phyloP scores from a whole-genome alignment of 306 rosid species.

The Echinosophora koreensis region DNA sequence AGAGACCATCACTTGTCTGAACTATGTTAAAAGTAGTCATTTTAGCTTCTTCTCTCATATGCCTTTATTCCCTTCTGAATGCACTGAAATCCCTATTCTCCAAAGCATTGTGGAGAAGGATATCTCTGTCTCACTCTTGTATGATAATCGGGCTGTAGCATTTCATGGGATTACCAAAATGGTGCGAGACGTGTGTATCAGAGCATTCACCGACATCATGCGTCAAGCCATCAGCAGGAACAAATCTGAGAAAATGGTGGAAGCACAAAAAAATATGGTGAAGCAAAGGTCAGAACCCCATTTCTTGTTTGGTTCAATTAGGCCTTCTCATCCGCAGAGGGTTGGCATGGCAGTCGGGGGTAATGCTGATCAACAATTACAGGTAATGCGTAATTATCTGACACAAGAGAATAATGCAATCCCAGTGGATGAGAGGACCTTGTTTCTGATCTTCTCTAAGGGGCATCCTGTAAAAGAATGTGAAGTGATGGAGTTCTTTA shows the following conservation, averaged over 20 bases:
- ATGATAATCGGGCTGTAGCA: constrained; percentile 29
- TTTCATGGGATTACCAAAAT: constrained; percentile 44
- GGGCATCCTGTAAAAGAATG: constrained; percentile 67
- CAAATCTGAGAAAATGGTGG: constrained; percentile 21
- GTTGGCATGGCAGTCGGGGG: background rate
- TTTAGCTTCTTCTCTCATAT: background rate
- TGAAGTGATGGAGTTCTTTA: constrained; percentile 68
- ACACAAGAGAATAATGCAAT: background rate
- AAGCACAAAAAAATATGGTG: constrained; percentile 19
- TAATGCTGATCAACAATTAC: no score
- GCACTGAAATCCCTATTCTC: constrained; percentile 54
- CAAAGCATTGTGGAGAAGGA: constrained; percentile 59
- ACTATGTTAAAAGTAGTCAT: constrained; percentile 7
- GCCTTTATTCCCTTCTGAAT: background rate
- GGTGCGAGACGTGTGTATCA: constrained; percentile 50
- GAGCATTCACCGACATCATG: constrained; percentile 65
- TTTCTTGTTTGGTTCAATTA: constrained; percentile 39
- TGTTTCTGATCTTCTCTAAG: constrained; percentile 81
- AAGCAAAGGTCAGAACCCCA: background rate
- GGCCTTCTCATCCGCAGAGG: background rate
- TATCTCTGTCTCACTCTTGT: constrained; percentile 47
- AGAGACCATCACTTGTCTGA: constrained; percentile 62
- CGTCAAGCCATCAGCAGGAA: constrained; percentile 13
- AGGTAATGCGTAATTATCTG: background rate
- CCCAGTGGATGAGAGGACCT: constrained; percentile 58